A percentile compares a stretch with the other conserved stretches of the same genome.
Conservation (phyloP, 495 filamentous ascomycete species). For the Poronia punctata region DNA sequence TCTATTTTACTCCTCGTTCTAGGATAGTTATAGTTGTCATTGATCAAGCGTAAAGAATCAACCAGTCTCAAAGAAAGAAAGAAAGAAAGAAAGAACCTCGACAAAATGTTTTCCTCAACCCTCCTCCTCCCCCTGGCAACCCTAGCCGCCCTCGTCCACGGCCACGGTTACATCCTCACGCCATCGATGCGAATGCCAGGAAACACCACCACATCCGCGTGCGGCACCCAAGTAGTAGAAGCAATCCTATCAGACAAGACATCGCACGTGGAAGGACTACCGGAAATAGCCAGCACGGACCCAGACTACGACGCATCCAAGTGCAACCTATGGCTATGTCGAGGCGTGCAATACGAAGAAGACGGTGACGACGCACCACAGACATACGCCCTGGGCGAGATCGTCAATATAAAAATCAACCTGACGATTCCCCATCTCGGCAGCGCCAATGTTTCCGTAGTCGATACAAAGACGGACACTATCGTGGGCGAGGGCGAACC, state of each 20-base stretch:
- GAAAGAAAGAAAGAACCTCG: no score
- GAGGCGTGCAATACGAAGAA: constrained; percentile 65
- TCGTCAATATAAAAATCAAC: constrained; percentile 48
- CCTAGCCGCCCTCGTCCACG: constrained; percentile 46
- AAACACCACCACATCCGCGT: constrained; percentile 49
- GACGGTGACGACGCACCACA: constrained; percentile 59
- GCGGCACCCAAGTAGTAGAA: constrained; percentile 54
- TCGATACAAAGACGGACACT: constrained; percentile 53
- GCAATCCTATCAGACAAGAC: constrained; percentile 58
- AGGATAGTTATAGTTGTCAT: no score
- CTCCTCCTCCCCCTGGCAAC: constrained; percentile 34
- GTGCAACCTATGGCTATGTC: constrained; percentile 66
- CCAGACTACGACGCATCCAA: constrained; percentile 49
- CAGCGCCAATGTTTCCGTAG: constrained; percentile 62
- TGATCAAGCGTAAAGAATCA: no score
- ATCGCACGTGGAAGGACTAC: constrained; percentile 59
- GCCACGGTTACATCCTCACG: constrained; percentile 56
- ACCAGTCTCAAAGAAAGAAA: no score
- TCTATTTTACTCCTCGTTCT: no score
- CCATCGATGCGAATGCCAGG: constrained; percentile 57
- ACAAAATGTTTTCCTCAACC: constrained; percentile 23
- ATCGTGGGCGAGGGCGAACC: constrained; percentile 46
- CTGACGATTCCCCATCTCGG: constrained; percentile 54
- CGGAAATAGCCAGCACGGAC: constrained; percentile 50
- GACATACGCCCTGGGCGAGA: constrained; percentile 52